Base-by-base conservation (phyloP, 768 basidiomycete species). In the Strobilomyces confusus region DNA sequence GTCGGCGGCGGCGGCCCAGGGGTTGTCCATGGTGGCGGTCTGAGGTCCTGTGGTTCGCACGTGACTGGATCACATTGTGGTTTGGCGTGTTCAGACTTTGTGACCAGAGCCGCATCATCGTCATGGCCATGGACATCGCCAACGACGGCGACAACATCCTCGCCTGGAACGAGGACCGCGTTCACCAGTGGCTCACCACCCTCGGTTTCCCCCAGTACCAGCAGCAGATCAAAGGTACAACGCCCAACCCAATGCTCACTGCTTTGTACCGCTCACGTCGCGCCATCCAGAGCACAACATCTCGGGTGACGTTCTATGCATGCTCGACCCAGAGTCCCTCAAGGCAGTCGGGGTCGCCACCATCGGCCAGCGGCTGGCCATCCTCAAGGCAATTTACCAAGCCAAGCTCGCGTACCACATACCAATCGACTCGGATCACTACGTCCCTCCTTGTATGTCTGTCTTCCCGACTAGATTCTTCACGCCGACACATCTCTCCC, bases 301-400 rank as follows among this genome's bases (percentile, higher is more conserved):
- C 58, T 87, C 87, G 17, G 97, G 97, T 51, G 94, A 98, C 58
- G 83, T 92, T 2, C 80, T 99, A 8, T 84, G 87, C 57, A 75
- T 89, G 62, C 78, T 98, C 44, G 89, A 93, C 67, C 78, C 84
- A n/a, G 89, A 94, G 22, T 72, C 82, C 2, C 81, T 99, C 58
- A 91, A 89, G 70, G 85, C 89, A 40, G 75, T 98, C 51, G 97
- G 97, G 9, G 80, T 99, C 40, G 66, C 80, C n/a, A 91, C 89
- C 33, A 82, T 98, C 58, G 97, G 97, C 20, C 95, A 98, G 71
- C 79, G 97, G 51, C 73, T 99, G 33, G 78, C 89, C 41, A 92
- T 98, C 58, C 84, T 98, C 68, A 95, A 93, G 70, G 87, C 89
- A 44, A 84, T 98, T 52, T 98, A 97, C 73, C 83, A 83, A 49